Base-by-base conservation (phyloP, 495 filamentous ascomycete genomes). In the Podospora comata region DNA sequence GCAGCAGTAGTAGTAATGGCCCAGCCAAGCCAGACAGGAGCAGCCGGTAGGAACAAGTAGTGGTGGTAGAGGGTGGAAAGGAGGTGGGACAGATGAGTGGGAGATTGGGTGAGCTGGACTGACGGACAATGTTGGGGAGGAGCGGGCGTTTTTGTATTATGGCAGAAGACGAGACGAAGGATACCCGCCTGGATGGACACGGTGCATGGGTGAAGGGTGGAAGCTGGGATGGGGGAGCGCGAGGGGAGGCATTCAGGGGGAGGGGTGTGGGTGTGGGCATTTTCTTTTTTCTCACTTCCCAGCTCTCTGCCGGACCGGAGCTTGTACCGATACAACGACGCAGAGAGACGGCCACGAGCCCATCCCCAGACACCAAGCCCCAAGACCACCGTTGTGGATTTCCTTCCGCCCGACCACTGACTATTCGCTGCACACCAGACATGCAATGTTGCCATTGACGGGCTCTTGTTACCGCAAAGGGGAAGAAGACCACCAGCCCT, bases 151-250 rank as follows among this genome's bases (percentile, higher is more conserved):
- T 71, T 72, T 71, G 68, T 72, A 72, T 72, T 70, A 69, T 72
- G 68, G 73, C 72, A 72, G 72, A 71, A 70, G 62, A 67, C 70
- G 30, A 64, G 67, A 68, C 72, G 62, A 62, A 62, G 66, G 62
- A 72, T 70, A 71, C 64, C 70, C 72, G 72, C 72, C 70, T 69
- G 65, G 72, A 70, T 70, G 65, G 72, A 68, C 65, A 67, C 70
- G 71, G 26, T 72, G 65, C 71, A 72, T 72, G 67, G 67, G 60
- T 72, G 64, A 72, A 66, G 64, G 68, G 65, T 70, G 67, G 55
- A 67, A 61, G 66, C 39, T 68, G 61, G 61, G 32, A 18, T 26
- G 30, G 59, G 59, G 59, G 26, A 28, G 23, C 7, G 39, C 39
- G 39, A 48, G 39, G 39, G 39, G 39, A 48, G 39, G 15, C 39